A percentile compares a stretch with the other conserved stretches of the same genome.
Evolutionary conservation across 1,284 basidiomycete genomes (phyloP).

Genomic region (Ganoderma resinaceum): DNA sequence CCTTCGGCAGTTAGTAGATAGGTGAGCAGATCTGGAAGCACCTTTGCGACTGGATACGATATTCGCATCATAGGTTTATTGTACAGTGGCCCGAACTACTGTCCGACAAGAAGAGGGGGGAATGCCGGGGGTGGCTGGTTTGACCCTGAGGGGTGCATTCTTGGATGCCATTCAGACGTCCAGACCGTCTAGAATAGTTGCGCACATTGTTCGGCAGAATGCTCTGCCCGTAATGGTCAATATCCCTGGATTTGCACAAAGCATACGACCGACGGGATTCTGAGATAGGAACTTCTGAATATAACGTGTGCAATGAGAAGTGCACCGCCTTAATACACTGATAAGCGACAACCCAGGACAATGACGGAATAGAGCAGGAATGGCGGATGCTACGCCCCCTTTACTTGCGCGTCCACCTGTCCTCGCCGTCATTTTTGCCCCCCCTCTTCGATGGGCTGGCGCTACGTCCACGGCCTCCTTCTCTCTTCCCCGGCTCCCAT

Average conservation of each 20-base stretch:
- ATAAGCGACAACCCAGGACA: slow-evolving; percentile 2
- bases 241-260: neutral
- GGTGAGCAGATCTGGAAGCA: slow-evolving; percentile 48
- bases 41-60: neutral
- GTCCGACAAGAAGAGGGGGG: slow-evolving; percentile 48
- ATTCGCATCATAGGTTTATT: slow-evolving; percentile 65
- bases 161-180: neutral
- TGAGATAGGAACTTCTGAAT: slow-evolving; percentile 2
- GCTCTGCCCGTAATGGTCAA: neutral
- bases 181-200: neutral
- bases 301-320: slow-evolving; percentile 4
- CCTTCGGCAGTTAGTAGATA: slow-evolving; percentile 83
- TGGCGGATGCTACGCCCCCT: neutral
- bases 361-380: slow-evolving; percentile 2
- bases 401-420: slow-evolving; percentile 63
- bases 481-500: slow-evolving; percentile 79
- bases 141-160: slow-evolving; percentile 38
- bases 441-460: slow-evolving; percentile 72
- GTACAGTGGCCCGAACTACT: slow-evolving; percentile 85
- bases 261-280: neutral
- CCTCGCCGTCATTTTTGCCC: slow-evolving; percentile 67
- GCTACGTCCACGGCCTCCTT: slow-evolving; percentile 69
- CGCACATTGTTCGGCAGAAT: neutral
- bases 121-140: slow-evolving; percentile 72
- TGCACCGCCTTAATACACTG: slow-evolving; percentile 18